phyloP scores from a whole-genome alignment of 768 basidiomycete species.

The Phlebiopsis gigantea region DNA sequence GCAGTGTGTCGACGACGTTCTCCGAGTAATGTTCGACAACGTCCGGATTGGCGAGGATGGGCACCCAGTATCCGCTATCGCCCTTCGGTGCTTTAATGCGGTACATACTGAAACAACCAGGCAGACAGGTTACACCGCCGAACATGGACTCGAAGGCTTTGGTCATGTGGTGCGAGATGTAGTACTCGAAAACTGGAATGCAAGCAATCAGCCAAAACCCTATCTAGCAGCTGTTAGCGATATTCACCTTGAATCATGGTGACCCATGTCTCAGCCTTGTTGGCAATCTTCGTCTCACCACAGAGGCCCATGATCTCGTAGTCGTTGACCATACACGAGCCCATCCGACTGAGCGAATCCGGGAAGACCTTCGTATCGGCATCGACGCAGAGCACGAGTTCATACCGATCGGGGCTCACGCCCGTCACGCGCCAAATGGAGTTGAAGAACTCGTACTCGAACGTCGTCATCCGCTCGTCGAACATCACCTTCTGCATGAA shows the following conservation, averaged over 20 bases:
- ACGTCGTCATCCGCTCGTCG: slow-evolving; percentile 98
- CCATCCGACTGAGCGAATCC: slow-evolving; percentile 94
- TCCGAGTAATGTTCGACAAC: slow-evolving; percentile 99
- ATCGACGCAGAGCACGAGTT: slow-evolving; percentile 93
- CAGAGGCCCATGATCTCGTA: slow-evolving; percentile 98
- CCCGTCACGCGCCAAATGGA: slow-evolving; percentile 94
- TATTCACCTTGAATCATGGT: slow-evolving; percentile 98
- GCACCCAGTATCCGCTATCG: slow-evolving; percentile 94
- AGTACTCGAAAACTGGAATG: slow-evolving; percentile 93
- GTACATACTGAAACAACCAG: slow-evolving; percentile 99
- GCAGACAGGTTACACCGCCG: slow-evolving; percentile 98
- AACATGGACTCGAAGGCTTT: slow-evolving; percentile 99
- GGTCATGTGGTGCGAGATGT: slow-evolving; percentile 98
- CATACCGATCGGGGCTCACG: slow-evolving; percentile 92
- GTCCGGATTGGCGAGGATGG: slow-evolving; percentile 96
- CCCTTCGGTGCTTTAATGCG: slow-evolving; percentile 99
- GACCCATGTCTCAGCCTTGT: slow-evolving; percentile 97
- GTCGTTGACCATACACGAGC: slow-evolving; percentile 94
- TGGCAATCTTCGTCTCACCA: slow-evolving; percentile 99
- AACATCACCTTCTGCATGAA: slow-evolving; percentile 99
- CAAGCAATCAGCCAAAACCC: slow-evolving; percentile 1
- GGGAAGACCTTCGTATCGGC: slow-evolving; percentile 99
- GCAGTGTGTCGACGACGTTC: slow-evolving; percentile 97
- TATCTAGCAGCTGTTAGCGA: neutral
- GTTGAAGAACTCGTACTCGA: slow-evolving; percentile 99